These are phyloP conservation scores for Calonectria montana DNA, from an alignment of 2,329 filamentous ascomycete genomes.

Conservation along the genomic window DNA sequence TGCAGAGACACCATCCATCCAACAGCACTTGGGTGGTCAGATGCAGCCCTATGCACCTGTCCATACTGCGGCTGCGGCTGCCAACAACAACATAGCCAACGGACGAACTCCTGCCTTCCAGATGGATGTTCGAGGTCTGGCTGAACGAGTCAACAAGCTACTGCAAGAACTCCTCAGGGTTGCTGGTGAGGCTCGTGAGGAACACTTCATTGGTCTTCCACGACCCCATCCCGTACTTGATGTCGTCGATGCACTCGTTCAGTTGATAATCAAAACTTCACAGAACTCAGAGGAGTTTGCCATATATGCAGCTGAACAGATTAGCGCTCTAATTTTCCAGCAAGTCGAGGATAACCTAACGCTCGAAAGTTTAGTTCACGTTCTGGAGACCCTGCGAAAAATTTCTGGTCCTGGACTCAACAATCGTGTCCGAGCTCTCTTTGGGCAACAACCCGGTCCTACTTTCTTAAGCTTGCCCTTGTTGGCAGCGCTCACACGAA, in stretches of 20 bases:
- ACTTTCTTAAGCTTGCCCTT: conserved; percentile 68
- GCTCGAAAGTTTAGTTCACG: conserved; percentile 71
- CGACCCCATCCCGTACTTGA: conserved; percentile 71
- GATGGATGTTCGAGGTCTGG: conserved; percentile 63
- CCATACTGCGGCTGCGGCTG: conserved; percentile 51
- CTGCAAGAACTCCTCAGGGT: conserved; percentile 67
- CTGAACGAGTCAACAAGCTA: conserved; percentile 68
- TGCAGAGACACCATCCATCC: conserved; percentile 68
- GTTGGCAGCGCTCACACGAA: conserved; percentile 67
- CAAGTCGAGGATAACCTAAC: conserved; percentile 66
- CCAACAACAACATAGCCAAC: conserved; percentile 53
- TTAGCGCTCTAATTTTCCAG: conserved; percentile 67
- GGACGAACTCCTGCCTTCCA: conserved; percentile 61
- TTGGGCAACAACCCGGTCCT: conserved; percentile 67
- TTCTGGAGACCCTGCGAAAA: conserved; percentile 70
- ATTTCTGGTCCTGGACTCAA: conserved; percentile 67
- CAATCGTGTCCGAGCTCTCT: conserved; percentile 65
- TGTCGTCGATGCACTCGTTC: conserved; percentile 70
- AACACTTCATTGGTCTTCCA: conserved; percentile 70
- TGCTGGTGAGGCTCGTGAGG: conserved; percentile 64
- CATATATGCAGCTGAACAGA: conserved; percentile 69
- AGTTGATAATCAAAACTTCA: conserved; percentile 71
- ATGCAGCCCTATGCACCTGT: conserved; percentile 66
- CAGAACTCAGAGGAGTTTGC: conserved; percentile 71
- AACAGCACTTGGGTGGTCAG: conserved; percentile 57